These are phyloP conservation scores for Wickerhamiella siamensis DNA, from an alignment of 805 yeast genomes.

Conservation along the genomic window DNA sequence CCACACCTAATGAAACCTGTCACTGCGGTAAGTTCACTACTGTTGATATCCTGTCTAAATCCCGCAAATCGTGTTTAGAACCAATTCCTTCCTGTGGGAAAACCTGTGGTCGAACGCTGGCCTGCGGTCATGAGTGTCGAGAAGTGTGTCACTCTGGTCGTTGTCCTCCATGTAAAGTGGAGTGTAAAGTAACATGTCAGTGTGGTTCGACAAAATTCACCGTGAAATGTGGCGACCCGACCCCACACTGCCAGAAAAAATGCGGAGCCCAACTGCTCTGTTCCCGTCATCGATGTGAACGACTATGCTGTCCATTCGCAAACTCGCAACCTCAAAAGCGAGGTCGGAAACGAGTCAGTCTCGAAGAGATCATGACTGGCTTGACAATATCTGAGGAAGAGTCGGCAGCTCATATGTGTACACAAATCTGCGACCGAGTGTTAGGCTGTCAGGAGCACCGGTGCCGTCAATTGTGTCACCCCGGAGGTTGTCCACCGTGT, in stretches of 20 bases:
- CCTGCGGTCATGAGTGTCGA: constrained; percentile 11
- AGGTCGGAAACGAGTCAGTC: background rate
- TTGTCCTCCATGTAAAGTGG: constrained; percentile 7
- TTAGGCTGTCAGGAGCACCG: constrained; percentile 22
- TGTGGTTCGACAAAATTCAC: constrained; percentile 3
- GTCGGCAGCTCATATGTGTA: constrained; percentile 21
- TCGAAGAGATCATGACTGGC: background rate
- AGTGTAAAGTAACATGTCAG: constrained; percentile 2
- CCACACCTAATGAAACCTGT: constrained; percentile 13
- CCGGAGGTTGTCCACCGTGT: constrained; percentile 24
- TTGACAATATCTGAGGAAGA: constrained; percentile 8
- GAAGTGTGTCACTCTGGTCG: constrained; percentile 8
- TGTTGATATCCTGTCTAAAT: background rate
- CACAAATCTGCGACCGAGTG: constrained; percentile 16
- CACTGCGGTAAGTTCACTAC: constrained; percentile 13
- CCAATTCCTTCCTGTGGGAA: constrained; percentile 8
- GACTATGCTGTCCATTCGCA: constrained; percentile 8
- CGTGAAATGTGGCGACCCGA: constrained; percentile 3
- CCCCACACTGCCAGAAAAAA: constrained; percentile 4
- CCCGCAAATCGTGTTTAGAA: constrained; percentile 10
- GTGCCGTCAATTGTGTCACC: constrained; percentile 21
- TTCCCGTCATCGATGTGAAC: constrained; percentile 9
- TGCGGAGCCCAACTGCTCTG: constrained; percentile 9
- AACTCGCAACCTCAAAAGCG: constrained; percentile 2
- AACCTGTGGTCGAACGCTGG: constrained; percentile 7